A percentile compares a stretch with the other conserved stretches of the same genome.
Evolutionary conservation across 768 basidiomycete species (phyloP).

Genomic region (Galerina sulciceps): DNA sequence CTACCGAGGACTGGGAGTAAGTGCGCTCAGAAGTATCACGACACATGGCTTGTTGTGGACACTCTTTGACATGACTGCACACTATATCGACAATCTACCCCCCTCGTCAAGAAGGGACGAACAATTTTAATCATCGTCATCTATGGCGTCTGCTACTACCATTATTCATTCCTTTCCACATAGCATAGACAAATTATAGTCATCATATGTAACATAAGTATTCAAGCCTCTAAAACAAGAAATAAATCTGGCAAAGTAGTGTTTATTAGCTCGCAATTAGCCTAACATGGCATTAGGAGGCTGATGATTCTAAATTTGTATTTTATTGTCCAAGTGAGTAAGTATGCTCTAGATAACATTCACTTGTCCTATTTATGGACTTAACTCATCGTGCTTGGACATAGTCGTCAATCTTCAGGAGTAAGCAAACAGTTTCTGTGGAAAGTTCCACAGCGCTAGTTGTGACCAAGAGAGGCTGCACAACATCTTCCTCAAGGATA

Average conservation of each 20-base stretch:
- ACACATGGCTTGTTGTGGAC: conserved; percentile 96
- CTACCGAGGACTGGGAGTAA: conserved; percentile 94
- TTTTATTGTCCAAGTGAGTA: not conserved
- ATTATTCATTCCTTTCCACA: conserved; percentile 13
- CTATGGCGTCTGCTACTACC: conserved; percentile 9
- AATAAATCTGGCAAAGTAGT: not conserved
- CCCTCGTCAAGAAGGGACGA: conserved; percentile 26
- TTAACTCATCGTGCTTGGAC: conserved; percentile 69
- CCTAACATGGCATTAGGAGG: too few relatives aligned
- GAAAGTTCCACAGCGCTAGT: conserved; percentile 95
- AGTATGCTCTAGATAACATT: too few relatives aligned
- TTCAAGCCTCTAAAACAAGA: not conserved
- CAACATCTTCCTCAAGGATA: conserved; percentile 96
- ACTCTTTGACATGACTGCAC: conserved; percentile 79
- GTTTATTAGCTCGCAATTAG: not conserved
- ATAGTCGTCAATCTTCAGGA: conserved; percentile 96
- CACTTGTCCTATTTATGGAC: not conserved
- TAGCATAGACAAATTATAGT: conserved; percentile 33
- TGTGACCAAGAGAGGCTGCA: conserved; percentile 93
- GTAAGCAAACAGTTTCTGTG: conserved; percentile 95
- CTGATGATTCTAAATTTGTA: not conserved
- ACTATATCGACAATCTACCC: conserved; percentile 69
- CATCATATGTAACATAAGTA: conserved; percentile 30
- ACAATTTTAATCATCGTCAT: conserved; percentile 22
- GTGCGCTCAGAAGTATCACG: conserved; percentile 88